Evolutionary conservation across 176 grass and related monocot species (phyloP), one percentile per base, ranked within the genome.

Genomic region (Avena eriantha): DNA sequence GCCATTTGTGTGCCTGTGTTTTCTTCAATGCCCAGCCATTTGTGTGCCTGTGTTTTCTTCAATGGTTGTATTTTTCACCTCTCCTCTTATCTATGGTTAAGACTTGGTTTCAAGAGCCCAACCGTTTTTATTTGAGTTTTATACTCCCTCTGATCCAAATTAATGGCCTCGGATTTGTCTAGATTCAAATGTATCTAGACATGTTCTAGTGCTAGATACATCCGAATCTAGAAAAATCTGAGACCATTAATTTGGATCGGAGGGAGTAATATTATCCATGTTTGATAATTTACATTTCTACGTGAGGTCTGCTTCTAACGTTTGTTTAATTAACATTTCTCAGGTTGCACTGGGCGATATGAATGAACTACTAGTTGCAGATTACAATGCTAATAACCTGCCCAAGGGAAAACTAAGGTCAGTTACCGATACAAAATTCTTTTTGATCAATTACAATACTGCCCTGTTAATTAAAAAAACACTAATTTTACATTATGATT

Each of bases 301-400:
- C 16, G n/a, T 26, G 71, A 29, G 72, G 22, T 89, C 18, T 66
- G 13, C 66, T 81, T 54, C 19, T 80, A 69, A 78, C 63, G 6
- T 58, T 79, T 88, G 7, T 35, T 79, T 46, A 19, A 50, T 23
- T 86, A 69, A 47, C 49, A 76, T 69, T 75, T 88, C 33, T 3
- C 81, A 98, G 96, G 96, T 98, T 87, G 96, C 93, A 71, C 88
- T 98, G 73, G 96, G 96, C 8, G 88, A 98, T 36, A 94, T 95
- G 93, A 92, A 90, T 86, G 90, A 94, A 85, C 84, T 98, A 70
- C 29, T 89, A 70, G 13, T 47, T 86, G 83, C 92, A 69, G 84
- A 98, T 82, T 98, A 91, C 18, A 51, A 98, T 84, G 96, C 93
- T 84, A 78, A 95, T 89, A 84, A 87, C 14, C 87, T 98, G 79